These are phyloP conservation scores for Hypomontagnella submonticulosa DNA, from an alignment of 495 filamentous ascomycete species.

Conservation along the genomic window DNA sequence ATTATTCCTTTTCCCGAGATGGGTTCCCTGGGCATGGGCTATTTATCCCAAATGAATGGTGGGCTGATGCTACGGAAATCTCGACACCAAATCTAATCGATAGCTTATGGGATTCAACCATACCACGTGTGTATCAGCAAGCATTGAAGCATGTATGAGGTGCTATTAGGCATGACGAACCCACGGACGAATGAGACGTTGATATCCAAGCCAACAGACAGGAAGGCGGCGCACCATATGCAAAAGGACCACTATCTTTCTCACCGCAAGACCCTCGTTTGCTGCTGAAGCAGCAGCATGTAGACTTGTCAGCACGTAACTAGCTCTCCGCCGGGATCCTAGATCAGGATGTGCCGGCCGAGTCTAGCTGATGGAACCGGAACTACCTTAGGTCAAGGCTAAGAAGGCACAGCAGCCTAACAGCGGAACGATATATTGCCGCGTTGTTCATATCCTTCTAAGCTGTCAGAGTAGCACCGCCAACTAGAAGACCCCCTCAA, in stretches of 20 bases:
- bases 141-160: slow-evolving; percentile 15
- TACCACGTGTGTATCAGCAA: slow-evolving; percentile 32
- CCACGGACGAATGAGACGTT: slow-evolving; percentile 14
- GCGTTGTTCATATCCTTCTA: slow-evolving; percentile 16
- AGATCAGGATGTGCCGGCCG: slow-evolving; percentile 36
- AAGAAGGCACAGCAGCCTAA: slow-evolving; percentile 25
- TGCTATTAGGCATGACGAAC: slow-evolving; percentile 12
- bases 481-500: slow-evolving; percentile 9
- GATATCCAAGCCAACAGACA: slow-evolving; percentile 26
- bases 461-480: slow-evolving; percentile 20
- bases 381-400: not conserved
- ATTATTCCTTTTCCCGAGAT: slow-evolving; percentile 29
- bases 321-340: slow-evolving; percentile 36
- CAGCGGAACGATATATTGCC: slow-evolving; percentile 24
- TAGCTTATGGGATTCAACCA: slow-evolving; percentile 15
- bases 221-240: slow-evolving; percentile 26
- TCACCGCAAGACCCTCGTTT: slow-evolving; percentile 41
- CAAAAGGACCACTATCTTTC: slow-evolving; percentile 19
- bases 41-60: slow-evolving; percentile 45
- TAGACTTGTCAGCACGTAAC: slow-evolving; percentile 35
- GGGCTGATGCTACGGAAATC: slow-evolving; percentile 33
- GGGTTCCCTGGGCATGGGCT: slow-evolving; percentile 19
- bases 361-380: slow-evolving; percentile 25
- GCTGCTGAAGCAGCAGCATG: slow-evolving; percentile 30
- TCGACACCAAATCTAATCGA: slow-evolving; percentile 22